A percentile compares a stretch with the other conserved stretches of the same genome.
phyloP scores from a whole-genome alignment of 306 rosid genomes.

The Inga oerstediana region DNA sequence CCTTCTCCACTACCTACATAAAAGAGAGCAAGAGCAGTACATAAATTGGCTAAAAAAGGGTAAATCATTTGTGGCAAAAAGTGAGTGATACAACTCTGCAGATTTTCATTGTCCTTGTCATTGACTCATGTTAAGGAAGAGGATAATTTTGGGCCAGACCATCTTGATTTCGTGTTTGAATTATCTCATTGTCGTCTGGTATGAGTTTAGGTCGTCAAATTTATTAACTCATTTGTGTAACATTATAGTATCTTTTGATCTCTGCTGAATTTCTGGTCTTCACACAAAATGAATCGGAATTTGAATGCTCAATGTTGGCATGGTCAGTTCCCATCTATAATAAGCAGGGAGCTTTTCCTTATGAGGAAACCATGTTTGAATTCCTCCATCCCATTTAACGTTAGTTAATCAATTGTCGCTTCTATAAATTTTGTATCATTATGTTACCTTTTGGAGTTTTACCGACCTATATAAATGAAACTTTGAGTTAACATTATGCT shows the following conservation, averaged over 20 bases:
- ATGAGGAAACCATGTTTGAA: not conserved
- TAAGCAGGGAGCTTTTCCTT: not conserved
- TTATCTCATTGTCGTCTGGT: not conserved
- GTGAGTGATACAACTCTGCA: conserved; percentile 29
- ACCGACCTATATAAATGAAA: not conserved
- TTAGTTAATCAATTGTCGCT: not conserved
- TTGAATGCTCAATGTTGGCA: not conserved
- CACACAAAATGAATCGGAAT: not conserved
- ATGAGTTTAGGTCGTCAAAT: not conserved
- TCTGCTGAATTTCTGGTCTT: not conserved
- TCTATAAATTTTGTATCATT: not conserved
- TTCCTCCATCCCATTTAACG: not conserved
- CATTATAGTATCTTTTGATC: not conserved
- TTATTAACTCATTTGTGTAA: conserved; percentile 8
- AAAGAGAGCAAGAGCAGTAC: conserved; percentile 72
- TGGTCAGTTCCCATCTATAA: not conserved
- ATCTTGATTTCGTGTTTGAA: not conserved
- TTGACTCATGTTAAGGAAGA: not conserved
- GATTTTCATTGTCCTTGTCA: not conserved
- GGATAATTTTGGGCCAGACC: not conserved
- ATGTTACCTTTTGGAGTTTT: not conserved
- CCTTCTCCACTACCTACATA: conserved; percentile 66
- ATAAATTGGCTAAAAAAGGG: conserved; percentile 71
- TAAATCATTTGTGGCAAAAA: conserved; percentile 45
- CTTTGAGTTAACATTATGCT: not conserved